These are phyloP conservation scores for Tillandsia fasciculata DNA, from an alignment of 176 grass and related monocot genomes.

Conservation along the genomic window DNA sequence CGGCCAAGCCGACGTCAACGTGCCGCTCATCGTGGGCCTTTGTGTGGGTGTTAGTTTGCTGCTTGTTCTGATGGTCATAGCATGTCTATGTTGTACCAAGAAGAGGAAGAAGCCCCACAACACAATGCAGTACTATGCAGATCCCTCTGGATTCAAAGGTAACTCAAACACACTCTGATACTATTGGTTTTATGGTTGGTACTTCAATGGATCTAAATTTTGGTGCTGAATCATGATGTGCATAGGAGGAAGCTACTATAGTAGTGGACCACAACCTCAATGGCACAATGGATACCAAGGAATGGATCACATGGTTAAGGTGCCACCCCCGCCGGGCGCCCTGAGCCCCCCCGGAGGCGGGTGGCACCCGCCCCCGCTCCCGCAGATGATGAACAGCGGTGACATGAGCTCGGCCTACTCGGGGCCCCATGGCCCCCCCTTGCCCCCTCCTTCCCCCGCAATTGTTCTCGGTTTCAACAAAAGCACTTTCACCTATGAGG, in stretches of 20 bases:
- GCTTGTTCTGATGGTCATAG: conserved; percentile 12
- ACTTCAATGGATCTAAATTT: not conserved
- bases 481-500: conserved; percentile 36
- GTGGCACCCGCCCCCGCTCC: not conserved
- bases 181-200: not conserved
- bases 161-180: not conserved
- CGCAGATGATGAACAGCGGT: not conserved
- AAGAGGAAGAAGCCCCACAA: conserved; percentile 21
- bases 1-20: not conserved
- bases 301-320: conserved; percentile 2
- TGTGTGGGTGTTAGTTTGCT: conserved; percentile 19
- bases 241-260: conserved; percentile 8
- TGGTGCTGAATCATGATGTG: not conserved
- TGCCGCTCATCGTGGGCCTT: not conserved
- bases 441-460: conserved; percentile 27
- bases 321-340: not conserved
- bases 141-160: conserved; percentile 38
- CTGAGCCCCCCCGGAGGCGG: not conserved
- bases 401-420: not conserved
- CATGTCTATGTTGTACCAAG: conserved; percentile 23
- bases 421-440: not conserved
- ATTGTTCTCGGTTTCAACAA: conserved; percentile 30
- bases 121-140: conserved; percentile 29
- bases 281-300: conserved; percentile 11
- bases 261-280: not conserved